These are phyloP conservation scores for Stylosanthes scabra DNA, from an alignment of 331 rosid species.

Conservation along the genomic window DNA sequence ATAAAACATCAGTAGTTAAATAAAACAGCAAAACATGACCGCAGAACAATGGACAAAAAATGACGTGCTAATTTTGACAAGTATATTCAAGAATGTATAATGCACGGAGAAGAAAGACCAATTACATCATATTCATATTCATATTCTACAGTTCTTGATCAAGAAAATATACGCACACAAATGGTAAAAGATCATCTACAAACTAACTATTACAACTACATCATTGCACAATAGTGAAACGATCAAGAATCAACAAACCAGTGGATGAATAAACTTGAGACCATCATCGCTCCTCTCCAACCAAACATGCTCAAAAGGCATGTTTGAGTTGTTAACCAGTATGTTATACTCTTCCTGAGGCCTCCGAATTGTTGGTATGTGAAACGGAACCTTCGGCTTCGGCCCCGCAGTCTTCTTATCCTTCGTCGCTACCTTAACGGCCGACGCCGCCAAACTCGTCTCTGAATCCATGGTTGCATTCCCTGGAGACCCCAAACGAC, in stretches of 20 bases:
- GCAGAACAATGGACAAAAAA: background rate
- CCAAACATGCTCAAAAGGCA: conserved; percentile 93
- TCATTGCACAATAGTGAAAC: background rate
- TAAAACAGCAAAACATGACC: conserved; percentile 10
- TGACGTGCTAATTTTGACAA: background rate
- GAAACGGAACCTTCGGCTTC: conserved; percentile 84
- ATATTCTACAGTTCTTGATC: background rate
- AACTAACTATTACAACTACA: background rate
- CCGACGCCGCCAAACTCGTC: conserved; percentile 10
- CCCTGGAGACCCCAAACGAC: conserved; percentile 16
- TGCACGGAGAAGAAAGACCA: background rate
- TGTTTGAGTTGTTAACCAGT: conserved; percentile 68
- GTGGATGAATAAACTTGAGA: conserved; percentile 69
- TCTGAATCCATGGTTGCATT: conserved; percentile 9
- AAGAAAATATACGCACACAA: background rate
- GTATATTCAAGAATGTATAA: background rate
- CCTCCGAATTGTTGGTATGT: conserved; percentile 73
- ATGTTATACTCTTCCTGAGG: conserved; percentile 86
- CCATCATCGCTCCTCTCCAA: conserved; percentile 80
- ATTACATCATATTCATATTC: too few species aligned
- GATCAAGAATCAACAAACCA: conserved; percentile 56
- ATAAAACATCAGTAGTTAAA: conserved; percentile 27
- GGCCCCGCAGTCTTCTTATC: conserved; percentile 56
- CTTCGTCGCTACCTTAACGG: conserved; percentile 60
- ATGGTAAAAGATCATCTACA: background rate